Percentiles rank a stretch among this genome's conserved stretches.
Conservation (phyloP, 768 basidiomycete species). For the Xerocomellus chrysenteron region DNA sequence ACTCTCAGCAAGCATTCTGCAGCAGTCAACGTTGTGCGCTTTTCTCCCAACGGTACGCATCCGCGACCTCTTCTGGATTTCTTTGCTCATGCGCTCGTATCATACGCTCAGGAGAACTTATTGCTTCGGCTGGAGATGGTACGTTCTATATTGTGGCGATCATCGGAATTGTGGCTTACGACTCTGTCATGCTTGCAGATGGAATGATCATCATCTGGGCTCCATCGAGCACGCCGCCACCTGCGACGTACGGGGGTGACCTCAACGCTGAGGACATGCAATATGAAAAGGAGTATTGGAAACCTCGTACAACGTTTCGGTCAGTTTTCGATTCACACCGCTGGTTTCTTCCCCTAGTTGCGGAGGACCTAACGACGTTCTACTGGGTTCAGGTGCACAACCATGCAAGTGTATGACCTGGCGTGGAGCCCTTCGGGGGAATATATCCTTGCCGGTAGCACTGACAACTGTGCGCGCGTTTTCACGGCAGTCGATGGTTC, state of each 20-base stretch:
- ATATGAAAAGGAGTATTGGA: slow-evolving; percentile 95
- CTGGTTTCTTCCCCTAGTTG: neutral
- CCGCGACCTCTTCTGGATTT: neutral
- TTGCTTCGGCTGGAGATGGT: slow-evolving; percentile 99
- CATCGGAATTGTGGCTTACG: neutral
- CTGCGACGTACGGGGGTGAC: slow-evolving; percentile 81
- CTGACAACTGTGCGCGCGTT: slow-evolving; percentile 90
- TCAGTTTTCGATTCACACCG: slow-evolving; percentile 33
- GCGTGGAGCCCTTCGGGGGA: slow-evolving; percentile 97
- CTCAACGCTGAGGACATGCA: slow-evolving; percentile 73
- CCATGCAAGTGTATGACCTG: slow-evolving; percentile 96
- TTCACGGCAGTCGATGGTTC: slow-evolving; percentile 73
- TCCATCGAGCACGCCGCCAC: slow-evolving; percentile 69
- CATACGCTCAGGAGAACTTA: slow-evolving; percentile 63
- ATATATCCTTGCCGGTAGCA: slow-evolving; percentile 93
- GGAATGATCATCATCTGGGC: slow-evolving; percentile 98
- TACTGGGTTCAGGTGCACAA: slow-evolving; percentile 65
- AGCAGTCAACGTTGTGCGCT: slow-evolving; percentile 94
- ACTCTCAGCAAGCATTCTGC: slow-evolving; percentile 92
- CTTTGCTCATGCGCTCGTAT: slow-evolving; percentile 2
- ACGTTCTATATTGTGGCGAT: slow-evolving; percentile 27
- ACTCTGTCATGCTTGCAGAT: slow-evolving; percentile 47
- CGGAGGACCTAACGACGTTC: slow-evolving; percentile 2
- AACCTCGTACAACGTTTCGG: slow-evolving; percentile 82
- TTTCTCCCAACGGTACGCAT: slow-evolving; percentile 84